Evolutionary conservation across 1,284 basidiomycete genomes (phyloP), one percentile per base, ranked within the genome.

Genomic region (Gomphus bonarii): DNA sequence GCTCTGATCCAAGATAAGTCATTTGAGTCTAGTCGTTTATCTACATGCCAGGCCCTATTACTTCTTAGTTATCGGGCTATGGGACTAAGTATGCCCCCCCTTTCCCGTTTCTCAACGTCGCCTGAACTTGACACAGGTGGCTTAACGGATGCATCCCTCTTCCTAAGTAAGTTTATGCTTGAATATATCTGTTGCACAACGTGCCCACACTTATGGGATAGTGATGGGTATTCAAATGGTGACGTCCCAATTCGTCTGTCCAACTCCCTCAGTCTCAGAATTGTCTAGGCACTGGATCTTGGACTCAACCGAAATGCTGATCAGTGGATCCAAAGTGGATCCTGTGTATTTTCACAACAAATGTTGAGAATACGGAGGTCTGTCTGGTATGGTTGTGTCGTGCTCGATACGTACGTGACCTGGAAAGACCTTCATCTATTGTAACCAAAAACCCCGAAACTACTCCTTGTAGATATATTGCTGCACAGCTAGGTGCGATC

Each of bases 151-250:
- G 52, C 42, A 40, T 40, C 52, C 38, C 52, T 44, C 14, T 54
- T 44, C 36, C 36, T 44, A 30, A 40, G 52, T 43, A 42, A 54
- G 11, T 44, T 8, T 7, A 42, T 54, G 16, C 42, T 38, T 18
- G 1, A 25, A 28, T 28, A 31, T 51, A 5, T 48, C 33, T 51
- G 10, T 18, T 28, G 12, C 16, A 16, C 30, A 38, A 3, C 31
- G 22, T 28, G 38, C 2, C 33, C 25, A 44, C 28, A 43, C 7
- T 40, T 40, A 22, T 54, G 30, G 14, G 36, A 40, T 54, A 43
- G 52, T 54, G 36, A 42, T 44, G 38, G 52, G 38, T 0, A 54
- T 54, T n/a, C 36, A 54, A 54, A 54, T 54, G 52, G 52, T 54
- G n/a, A 28, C 11, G 25, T 30, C 33, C 9, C 33, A 4, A 11